Evolutionary conservation across 2,329 filamentous ascomycete genomes (phyloP).

Genomic region (Myriosclerotinia scirpicola): DNA sequence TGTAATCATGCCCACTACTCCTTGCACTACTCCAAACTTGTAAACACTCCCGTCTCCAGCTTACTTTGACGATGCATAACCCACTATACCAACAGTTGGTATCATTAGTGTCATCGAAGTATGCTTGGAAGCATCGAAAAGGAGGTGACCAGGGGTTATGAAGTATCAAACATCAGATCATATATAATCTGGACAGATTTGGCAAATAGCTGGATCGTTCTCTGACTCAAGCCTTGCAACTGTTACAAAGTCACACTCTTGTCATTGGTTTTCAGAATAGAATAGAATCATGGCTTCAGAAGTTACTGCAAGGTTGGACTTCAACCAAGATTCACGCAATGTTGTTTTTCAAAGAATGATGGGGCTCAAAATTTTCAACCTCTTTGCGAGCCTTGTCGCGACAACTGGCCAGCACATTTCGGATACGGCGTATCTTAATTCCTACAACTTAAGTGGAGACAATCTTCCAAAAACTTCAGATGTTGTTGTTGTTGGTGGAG

Average conservation of each 20-base stretch:
- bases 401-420: conserved; percentile 1
- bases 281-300: background rate
- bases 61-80: background rate
- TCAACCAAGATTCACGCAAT: background rate
- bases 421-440: conserved; percentile 12
- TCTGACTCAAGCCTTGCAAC: conserved; percentile 1
- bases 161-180: background rate
- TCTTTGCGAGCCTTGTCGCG: background rate
- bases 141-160: no score
- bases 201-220: no score
- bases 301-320: background rate
- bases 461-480: conserved; percentile 29
- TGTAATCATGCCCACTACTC: background rate
- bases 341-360: background rate
- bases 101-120: background rate
- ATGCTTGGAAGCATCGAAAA: background rate
- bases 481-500: conserved; percentile 34
- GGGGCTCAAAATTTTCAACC: background rate
- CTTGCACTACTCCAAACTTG: background rate
- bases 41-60: background rate
- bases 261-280: no score
- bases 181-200: background rate
- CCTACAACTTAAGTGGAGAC: background rate
- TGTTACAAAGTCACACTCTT: background rate
- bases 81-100: background rate